phyloP scores from a whole-genome alignment of 305 asterid species.

The Galium porrigens region DNA sequence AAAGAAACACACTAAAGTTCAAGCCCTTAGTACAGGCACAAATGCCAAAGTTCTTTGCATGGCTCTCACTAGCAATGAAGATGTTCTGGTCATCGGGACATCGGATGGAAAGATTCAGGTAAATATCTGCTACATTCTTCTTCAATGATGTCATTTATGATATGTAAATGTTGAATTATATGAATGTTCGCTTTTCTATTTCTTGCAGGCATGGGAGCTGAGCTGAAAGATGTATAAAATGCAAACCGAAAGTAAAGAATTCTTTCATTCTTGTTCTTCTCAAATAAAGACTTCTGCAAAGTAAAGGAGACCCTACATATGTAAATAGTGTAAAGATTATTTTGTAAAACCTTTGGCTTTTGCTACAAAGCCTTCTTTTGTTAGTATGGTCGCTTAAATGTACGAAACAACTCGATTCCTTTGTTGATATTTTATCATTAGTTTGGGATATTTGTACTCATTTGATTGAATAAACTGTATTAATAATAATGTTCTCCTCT shows the following conservation, averaged over 20 bases:
- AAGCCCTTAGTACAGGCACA: constrained; percentile 41
- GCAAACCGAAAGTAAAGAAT: constrained; percentile 1
- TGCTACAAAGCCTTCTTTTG: not conserved
- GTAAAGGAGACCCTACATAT: not conserved
- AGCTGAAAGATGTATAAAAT: constrained; percentile 3
- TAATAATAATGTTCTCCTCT: not conserved
- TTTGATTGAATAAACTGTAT: not conserved
- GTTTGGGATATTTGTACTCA: not conserved
- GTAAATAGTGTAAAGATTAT: not conserved
- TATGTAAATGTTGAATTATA: not conserved
- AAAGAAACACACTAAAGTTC: constrained; percentile 47
- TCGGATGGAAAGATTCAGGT: constrained; percentile 85
- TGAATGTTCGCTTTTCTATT: not conserved
- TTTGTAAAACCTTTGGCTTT: not conserved
- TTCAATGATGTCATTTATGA: not conserved
- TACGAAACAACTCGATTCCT: not conserved
- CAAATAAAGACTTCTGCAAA: not conserved
- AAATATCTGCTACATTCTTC: not conserved
- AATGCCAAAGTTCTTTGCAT: constrained; percentile 41
- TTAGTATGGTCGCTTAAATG: not conserved
- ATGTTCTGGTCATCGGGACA: constrained; percentile 51
- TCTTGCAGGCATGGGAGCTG: constrained; percentile 21
- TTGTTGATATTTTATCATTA: not conserved
- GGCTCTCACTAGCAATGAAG: constrained; percentile 45
- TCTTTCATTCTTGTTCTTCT: constrained; percentile 6